Percentiles rank a stretch among this genome's conserved stretches.
phyloP scores from a whole-genome alignment of 202 grass and related monocot species.

The Musa balbisiana region DNA sequence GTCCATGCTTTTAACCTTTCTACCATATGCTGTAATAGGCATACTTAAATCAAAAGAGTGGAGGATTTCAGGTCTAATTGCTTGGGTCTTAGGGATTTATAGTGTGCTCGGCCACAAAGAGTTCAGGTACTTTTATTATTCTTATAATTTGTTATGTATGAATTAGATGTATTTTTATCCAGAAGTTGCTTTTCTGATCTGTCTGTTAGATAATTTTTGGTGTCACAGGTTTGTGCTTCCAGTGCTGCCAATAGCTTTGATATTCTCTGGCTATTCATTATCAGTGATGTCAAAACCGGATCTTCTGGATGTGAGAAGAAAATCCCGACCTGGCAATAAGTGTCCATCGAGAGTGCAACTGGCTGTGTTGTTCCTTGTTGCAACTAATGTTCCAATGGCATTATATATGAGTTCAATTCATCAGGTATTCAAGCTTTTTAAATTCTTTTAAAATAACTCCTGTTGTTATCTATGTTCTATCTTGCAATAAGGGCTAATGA shows the following conservation, averaged over 20 bases:
- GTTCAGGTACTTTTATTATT: constrained; percentile 48
- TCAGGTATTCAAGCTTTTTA: constrained; percentile 41
- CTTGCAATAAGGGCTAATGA: neutral
- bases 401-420: constrained; percentile 77
- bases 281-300: constrained; percentile 34
- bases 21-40: constrained; percentile 59
- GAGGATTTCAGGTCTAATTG: constrained; percentile 63
- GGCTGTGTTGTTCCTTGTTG: constrained; percentile 52
- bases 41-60: constrained; percentile 64
- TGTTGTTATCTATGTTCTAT: neutral
- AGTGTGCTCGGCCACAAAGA: constrained; percentile 96
- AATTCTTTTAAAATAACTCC: neutral
- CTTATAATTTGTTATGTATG: constrained; percentile 14
- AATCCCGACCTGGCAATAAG: constrained; percentile 17
- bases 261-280: constrained; percentile 82
- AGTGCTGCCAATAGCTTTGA: constrained; percentile 77
- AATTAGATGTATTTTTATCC: constrained; percentile 3
- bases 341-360: constrained; percentile 39
- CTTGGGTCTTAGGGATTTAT: constrained; percentile 86
- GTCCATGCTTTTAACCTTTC: constrained; percentile 82
- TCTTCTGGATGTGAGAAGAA: constrained; percentile 17
- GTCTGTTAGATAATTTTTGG: constrained; percentile 11
- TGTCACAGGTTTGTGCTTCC: constrained; percentile 84
- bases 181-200: constrained; percentile 3
- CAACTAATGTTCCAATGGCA: constrained; percentile 86